Evolutionary conservation across 2,329 filamentous ascomycete genomes (phyloP).

Genomic region (Penicillium hesseltinei): DNA sequence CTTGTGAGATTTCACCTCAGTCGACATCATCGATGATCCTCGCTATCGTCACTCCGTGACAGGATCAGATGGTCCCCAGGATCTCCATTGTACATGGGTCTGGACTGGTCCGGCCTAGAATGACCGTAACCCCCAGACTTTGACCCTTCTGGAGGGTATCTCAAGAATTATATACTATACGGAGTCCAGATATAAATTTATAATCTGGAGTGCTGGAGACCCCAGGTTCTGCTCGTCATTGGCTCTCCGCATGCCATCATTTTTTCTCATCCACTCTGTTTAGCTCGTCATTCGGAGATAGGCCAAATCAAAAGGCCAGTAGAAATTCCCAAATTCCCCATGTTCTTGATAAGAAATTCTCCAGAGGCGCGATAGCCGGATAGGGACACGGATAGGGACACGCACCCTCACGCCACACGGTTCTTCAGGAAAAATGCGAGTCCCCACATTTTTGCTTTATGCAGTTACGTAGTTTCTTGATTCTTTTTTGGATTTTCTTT

Average conservation of each 20-base stretch:
- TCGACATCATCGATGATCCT: constrained; percentile 30
- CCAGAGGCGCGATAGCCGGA: constrained; percentile 26
- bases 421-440: constrained; percentile 19
- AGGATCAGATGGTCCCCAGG: constrained; percentile 7
- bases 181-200: background rate
- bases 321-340: background rate
- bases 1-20: constrained; percentile 1
- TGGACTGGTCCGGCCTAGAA: constrained; percentile 5
- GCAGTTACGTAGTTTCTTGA: constrained; percentile 2
- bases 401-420: constrained; percentile 28
- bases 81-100: constrained; percentile 7
- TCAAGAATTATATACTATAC: background rate
- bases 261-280: constrained; percentile 9
- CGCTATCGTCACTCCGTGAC: constrained; percentile 16
- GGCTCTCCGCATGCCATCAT: constrained; percentile 16
- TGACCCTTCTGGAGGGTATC: background rate
- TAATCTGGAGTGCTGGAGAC: background rate
- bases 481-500: background rate
- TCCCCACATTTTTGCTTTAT: constrained; percentile 18
- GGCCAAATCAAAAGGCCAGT: background rate
- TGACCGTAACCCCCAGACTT: background rate
- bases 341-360: constrained; percentile 15
- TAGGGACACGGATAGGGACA: constrained; percentile 22
- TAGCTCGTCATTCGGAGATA: background rate
- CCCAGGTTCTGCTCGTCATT: constrained; percentile 10